Percentiles rank a stretch among this genome's conserved stretches.
Evolutionary conservation across 352 stramenopile species (phyloP).

Genomic region (Phytophthora uliginosa): DNA sequence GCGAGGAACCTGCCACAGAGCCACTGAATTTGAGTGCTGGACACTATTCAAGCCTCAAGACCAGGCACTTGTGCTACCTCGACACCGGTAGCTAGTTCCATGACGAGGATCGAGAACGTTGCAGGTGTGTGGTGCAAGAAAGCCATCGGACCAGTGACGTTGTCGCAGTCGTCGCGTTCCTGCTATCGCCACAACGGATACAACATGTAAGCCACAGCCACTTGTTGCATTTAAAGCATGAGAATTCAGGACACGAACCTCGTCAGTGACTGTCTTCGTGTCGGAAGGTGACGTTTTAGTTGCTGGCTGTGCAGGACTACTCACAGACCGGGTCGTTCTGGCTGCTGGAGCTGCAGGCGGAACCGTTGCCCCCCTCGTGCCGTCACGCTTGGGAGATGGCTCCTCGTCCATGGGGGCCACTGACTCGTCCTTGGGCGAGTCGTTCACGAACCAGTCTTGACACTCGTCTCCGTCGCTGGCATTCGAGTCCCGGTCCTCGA

Average conservation of each 20-base stretch:
- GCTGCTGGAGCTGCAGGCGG: slow-evolving; percentile 1
- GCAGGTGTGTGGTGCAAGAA: slow-evolving; percentile 78
- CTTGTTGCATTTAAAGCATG: background rate
- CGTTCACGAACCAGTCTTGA: slow-evolving; percentile 89
- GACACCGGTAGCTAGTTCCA: slow-evolving; percentile 63
- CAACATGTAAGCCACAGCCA: background rate
- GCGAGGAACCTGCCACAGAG: slow-evolving; percentile 40
- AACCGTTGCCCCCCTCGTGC: slow-evolving; percentile 13
- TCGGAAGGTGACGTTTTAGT: slow-evolving; percentile 24
- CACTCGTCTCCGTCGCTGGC: slow-evolving; percentile 65
- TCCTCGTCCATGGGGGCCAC: slow-evolving; percentile 44
- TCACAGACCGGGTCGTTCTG: slow-evolving; percentile 25
- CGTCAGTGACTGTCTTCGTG: slow-evolving; percentile 34
- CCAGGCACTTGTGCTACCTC: slow-evolving; percentile 32
- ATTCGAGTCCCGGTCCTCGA: slow-evolving; percentile 68
- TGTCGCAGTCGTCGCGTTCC: slow-evolving; percentile 48
- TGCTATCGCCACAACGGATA: slow-evolving; percentile 2
- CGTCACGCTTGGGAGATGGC: slow-evolving; percentile 22
- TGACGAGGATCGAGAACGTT: slow-evolving; percentile 68
- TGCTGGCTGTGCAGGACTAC: slow-evolving; percentile 21
- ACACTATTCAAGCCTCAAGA: no score
- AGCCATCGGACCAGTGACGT: slow-evolving; percentile 48
- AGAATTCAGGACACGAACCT: slow-evolving; percentile 17
- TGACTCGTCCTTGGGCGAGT: slow-evolving; percentile 48
- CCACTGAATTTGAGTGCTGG: no score